Evolutionary conservation across 208 protist species (phyloP), one percentile per base, ranked within the genome.

Genomic region (Crithidia sp.): DNA sequence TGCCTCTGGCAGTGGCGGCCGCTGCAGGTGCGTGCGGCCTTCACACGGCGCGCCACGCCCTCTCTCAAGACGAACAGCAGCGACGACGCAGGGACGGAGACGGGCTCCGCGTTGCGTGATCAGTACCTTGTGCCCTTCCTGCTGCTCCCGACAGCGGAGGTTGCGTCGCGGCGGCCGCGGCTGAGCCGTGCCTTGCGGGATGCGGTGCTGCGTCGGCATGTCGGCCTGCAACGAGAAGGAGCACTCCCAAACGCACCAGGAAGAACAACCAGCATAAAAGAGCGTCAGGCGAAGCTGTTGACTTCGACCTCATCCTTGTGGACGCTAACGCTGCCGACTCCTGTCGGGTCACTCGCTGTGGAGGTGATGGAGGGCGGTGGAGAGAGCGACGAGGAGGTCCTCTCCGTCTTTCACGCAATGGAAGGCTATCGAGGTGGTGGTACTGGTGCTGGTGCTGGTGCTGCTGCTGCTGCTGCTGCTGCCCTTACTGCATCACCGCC

Each of bases 1-100:
- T 82, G 73, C 39, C 81, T 92, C 28, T 94, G 89, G 87, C 89
- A 94, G 66, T 94, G 89, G 87, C 86, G 89, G 10, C 67, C 87
- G 10, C 62, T 90, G 44, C 44, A 65, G 17, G 70, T 66, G n/a
- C 43, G 36, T 36, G 37, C 39, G 67, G 44, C 28, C 19, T 43
- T 13, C 14, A 40, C 5, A 4, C 56, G 36, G 36, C 56, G 19
- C 10, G 8, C 5, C 54, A 28, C 28, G 28, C 39, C 6, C 17
- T 37, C 17, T 4, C 54, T 4, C 17, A 57, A 56, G 52, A 56
- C 8, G 52, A 9, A 56, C 52, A 28, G 52, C 52, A 56, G 16
- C 52, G 28, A 28, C 1, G 28, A 28, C 28, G 28, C 28, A 28
- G 28, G 28, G 28, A 28, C 28, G 28, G 28, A 28, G 28, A 28